A percentile compares a stretch with the other conserved stretches of the same genome.
phyloP scores from a whole-genome alignment of 345 rosid species.

The Populus tremula region DNA sequence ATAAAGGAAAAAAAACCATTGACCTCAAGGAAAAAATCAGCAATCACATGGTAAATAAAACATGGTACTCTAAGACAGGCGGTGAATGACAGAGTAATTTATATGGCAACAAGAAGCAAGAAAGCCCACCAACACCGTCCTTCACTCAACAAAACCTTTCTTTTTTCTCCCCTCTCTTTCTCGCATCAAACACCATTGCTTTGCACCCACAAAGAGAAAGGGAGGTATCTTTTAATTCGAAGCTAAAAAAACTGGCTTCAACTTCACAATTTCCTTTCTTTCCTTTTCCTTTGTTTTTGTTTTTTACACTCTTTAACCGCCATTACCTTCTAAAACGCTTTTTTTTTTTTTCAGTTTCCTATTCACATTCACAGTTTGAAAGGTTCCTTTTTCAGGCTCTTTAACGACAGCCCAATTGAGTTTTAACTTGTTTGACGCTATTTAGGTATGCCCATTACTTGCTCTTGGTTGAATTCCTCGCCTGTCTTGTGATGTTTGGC shows the following conservation, averaged over 20 bases:
- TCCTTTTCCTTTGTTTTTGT: too few relatives aligned
- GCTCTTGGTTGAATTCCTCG: not conserved
- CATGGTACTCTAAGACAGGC: not conserved
- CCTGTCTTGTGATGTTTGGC: not conserved
- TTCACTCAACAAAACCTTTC: too few relatives aligned
- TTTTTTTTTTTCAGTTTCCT: not conserved
- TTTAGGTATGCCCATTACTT: slow-evolving; percentile 19
- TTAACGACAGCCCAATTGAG: not conserved
- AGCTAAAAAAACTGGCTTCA: slow-evolving; percentile 1
- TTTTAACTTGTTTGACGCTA: not conserved
- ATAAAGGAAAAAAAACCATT: too few relatives aligned
- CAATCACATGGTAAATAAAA: too few relatives aligned
- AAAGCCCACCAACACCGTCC: not conserved
- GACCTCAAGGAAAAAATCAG: too few relatives aligned
- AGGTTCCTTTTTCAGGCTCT: not conserved
- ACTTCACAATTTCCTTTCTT: not conserved
- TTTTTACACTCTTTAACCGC: slow-evolving; percentile 5
- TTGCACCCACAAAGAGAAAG: not conserved
- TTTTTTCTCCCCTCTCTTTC: not conserved
- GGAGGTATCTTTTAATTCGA: not conserved
- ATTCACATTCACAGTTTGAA: not conserved
- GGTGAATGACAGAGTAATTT: slow-evolving; percentile 4
- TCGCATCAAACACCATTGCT: not conserved
- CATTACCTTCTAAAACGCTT: slow-evolving; percentile 5
- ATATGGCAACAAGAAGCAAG: not conserved